Evolutionary conservation across 2,329 filamentous ascomycete species (phyloP), one percentile per base, ranked within the genome.

Genomic region (Myriosclerotinia scirpicola): DNA sequence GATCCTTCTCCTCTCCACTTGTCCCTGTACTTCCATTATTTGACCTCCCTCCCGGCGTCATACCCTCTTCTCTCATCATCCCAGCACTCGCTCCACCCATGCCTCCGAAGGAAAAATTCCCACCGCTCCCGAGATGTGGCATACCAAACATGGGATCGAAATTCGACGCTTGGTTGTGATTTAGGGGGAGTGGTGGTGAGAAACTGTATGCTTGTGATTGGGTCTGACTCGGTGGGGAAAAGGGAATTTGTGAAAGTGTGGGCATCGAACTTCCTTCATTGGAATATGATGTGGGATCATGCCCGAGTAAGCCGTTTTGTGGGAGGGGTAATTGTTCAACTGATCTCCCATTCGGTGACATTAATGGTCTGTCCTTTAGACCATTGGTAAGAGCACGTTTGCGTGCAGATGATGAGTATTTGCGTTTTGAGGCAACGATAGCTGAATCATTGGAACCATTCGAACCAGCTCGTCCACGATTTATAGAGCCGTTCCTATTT

Each of bases 1-100:
- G 91, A 74, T 95, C 92, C 72, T 91, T 93, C 71, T 94, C 91
- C 26, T 88, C 84, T 2, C 80, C 81, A 0, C 77, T 80, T 1
- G 82, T 82, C 2, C 79, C 82, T 0, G 81, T 81, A 67, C 82
- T 84, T 12, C 80, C 82, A 53, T 81, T 81, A 65, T 81, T 81
- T 74, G 83, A 86, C 69, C 79, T 79, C 2, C 75, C 80, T 1
- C 80, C 82, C 0, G 84, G 69, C 71, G 77, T 69, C 75, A 77
- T 67, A 68, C 68, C 53, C 63, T 73, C 77, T 72, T 82, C 76
- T 67, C 79, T 76, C 79, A 59, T 73, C 68, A 68, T 63, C 56
- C 67, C 58, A 67, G 60, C 42, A 36, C 84, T 79, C 81, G 84
- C 85, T 0, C 76, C 77, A 17, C 84, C 80, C 82, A 84, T n/a